phyloP scores from a whole-genome alignment of 139 green algal genomes.

The Eudorina sp. region DNA sequence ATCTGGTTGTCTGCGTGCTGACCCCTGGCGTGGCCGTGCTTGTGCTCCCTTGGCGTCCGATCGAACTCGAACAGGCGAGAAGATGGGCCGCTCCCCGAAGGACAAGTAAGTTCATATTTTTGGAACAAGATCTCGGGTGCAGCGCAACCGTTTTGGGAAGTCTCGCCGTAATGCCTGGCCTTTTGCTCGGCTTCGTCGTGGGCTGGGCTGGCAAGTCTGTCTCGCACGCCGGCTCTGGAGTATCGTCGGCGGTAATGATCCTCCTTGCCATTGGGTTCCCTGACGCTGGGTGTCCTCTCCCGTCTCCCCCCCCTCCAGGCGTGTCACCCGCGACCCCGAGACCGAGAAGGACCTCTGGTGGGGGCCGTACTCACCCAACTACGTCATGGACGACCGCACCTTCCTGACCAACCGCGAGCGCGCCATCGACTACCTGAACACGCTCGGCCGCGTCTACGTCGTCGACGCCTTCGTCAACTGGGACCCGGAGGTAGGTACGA shows the following conservation, averaged over 20 bases:
- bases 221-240: too few relatives aligned
- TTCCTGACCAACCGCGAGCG: conserved; percentile 90
- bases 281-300: too few relatives aligned
- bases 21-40: too few relatives aligned
- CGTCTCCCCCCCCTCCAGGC: conserved; percentile 74
- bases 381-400: conserved; percentile 67
- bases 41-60: too few relatives aligned
- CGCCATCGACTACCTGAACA: conserved; percentile 94
- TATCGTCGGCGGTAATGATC: too few relatives aligned
- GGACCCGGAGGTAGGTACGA: conserved; percentile 68
- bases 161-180: too few relatives aligned
- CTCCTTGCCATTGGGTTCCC: too few relatives aligned
- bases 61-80: conserved; percentile 17
- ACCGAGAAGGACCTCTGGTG: conserved; percentile 91
- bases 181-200: too few relatives aligned
- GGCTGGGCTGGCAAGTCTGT: too few relatives aligned
- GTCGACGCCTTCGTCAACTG: conserved; percentile 92
- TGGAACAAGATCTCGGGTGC: background rate
- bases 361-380: conserved; percentile 63
- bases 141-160: too few relatives aligned
- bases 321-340: conserved; percentile 86
- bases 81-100: conserved; percentile 44
- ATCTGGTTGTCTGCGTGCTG: too few relatives aligned
- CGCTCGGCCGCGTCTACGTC: conserved; percentile 84
- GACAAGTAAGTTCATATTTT: conserved; percentile 35